Percentiles rank a stretch among this genome's conserved stretches.
Evolutionary conservation across 106 monocot genomes (phyloP).

Genomic region (Triglochin maritima): DNA sequence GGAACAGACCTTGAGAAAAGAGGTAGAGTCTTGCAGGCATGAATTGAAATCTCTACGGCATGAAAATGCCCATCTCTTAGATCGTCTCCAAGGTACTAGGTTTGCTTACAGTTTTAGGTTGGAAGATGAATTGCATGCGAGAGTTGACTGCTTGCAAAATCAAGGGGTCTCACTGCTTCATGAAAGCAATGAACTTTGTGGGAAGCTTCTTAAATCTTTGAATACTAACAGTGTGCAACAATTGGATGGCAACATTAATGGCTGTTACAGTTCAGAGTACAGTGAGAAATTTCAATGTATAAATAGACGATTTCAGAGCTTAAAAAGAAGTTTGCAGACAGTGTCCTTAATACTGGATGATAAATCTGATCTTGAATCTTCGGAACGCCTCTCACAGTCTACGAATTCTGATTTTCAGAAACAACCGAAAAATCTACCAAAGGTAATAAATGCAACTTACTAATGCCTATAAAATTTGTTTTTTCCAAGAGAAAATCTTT

Average conservation of each 20-base stretch:
- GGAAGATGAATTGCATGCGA: slow-evolving; percentile 43
- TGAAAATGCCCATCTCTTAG: slow-evolving; percentile 51
- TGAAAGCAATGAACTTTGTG: slow-evolving; percentile 36
- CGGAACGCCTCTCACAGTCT: slow-evolving; percentile 7
- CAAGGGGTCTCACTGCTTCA: slow-evolving; percentile 47
- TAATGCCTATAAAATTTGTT: not conserved
- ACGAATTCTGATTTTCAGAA: slow-evolving; percentile 15
- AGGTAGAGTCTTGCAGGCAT: slow-evolving; percentile 50
- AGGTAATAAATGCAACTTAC: slow-evolving; percentile 22
- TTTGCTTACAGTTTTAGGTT: slow-evolving; percentile 26
- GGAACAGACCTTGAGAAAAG: slow-evolving; percentile 67
- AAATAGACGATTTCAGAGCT: slow-evolving; percentile 42
- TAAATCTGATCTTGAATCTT: slow-evolving; percentile 28
- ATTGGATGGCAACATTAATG: slow-evolving; percentile 14
- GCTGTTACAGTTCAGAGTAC: slow-evolving; percentile 29
- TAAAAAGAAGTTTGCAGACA: slow-evolving; percentile 51
- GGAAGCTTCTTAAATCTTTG: slow-evolving; percentile 30
- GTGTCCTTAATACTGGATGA: slow-evolving; percentile 29
- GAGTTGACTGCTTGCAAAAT: slow-evolving; percentile 45
- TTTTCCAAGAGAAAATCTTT: too few species aligned
- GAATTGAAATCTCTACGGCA: slow-evolving; percentile 56
- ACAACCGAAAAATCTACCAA: slow-evolving; percentile 15
- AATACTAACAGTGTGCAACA: slow-evolving; percentile 20
- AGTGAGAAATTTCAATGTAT: slow-evolving; percentile 51
- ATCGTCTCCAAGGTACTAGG: slow-evolving; percentile 37